phyloP scores from a whole-genome alignment of 1,284 basidiomycete genomes.

The Ustilago vetiveriae region DNA sequence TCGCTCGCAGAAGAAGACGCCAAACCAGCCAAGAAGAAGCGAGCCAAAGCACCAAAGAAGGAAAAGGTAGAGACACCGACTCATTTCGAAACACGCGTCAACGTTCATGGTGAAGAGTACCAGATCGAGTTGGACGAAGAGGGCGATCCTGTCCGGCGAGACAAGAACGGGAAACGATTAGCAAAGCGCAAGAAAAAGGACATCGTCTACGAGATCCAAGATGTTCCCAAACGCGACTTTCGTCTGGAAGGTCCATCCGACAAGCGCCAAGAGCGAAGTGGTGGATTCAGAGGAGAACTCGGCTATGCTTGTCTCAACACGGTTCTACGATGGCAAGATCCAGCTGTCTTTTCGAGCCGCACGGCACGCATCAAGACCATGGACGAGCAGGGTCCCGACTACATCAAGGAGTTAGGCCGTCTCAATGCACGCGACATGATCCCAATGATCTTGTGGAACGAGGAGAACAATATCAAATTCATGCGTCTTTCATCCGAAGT shows the following conservation, averaged over 20 bases:
- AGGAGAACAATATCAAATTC: conserved; percentile 58
- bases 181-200: conserved; percentile 72
- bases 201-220: conserved; percentile 76
- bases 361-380: conserved; percentile 81
- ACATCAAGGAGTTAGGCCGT: conserved; percentile 79
- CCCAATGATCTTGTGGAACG: conserved; percentile 74
- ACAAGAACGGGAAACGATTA: conserved; percentile 68
- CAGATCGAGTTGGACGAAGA: conserved; percentile 50
- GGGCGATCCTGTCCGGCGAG: conserved; percentile 61
- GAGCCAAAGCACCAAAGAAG: conserved; percentile 27
- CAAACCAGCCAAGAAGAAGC: conserved; percentile 19
- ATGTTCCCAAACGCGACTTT: conserved; percentile 65
- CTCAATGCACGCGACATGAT: conserved; percentile 76
- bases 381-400: conserved; percentile 81
- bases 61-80: conserved; percentile 33
- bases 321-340: conserved; percentile 77
- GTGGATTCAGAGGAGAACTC: conserved; percentile 55
- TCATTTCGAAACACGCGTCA: conserved; percentile 35
- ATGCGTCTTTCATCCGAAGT: conserved; percentile 72
- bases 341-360: conserved; percentile 79
- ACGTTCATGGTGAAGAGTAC: conserved; percentile 44
- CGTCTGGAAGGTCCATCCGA: conserved; percentile 45
- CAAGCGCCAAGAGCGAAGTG: conserved; percentile 26
- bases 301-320: conserved; percentile 87
- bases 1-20: conserved; percentile 16